Base-by-base conservation (phyloP, 768 basidiomycete species). In the Favolaschia claudopus region DNA sequence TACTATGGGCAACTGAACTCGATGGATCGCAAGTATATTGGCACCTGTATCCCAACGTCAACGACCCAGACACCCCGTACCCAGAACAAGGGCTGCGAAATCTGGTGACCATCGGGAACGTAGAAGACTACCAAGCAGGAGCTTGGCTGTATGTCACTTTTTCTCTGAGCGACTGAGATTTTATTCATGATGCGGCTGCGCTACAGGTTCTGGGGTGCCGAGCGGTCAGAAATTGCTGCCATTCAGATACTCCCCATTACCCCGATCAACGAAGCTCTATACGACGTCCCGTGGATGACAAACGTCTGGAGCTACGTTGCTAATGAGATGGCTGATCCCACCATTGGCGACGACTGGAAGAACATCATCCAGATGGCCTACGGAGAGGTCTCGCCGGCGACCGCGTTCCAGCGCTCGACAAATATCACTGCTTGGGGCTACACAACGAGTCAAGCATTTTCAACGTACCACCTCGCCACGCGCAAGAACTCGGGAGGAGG, bases 191-290 rank as follows among this genome's bases (percentile, higher is more conserved):
- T 1, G 4, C 24, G 34, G n/a, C 15, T 17, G 24, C 17, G n/a
- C 44, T 38, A 0, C 36, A 73, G 69, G 39, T 76, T 74, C 59
- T 75, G 75, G 75, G 75, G 75, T 1, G 62, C 61, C 27, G 68
- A 75, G 39, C 70, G 67, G 31, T 64, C 71, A 7, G 62, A 76
- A 64, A 75, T 74, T 20, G 71, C 73, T 22, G 72, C 74, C 1
- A 76, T 76, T 34, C 75, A 75, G 46, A 74, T 76, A n/a, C 64
- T 76, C 1, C 75, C 75, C 0, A 70, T 76, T 34, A 76, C 74
- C 1, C 75, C 74, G 15, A 67, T 73, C 46, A 74, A 75, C 52
- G 75, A 76, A 49, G 63, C 65, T 20, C 59, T 74, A 64, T 74
- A 75, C 62, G 74, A 73, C 48, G 59, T 74, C 9, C 40, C 69